Conservation (phyloP, 2,329 filamentous ascomycete species). For the Colletotrichum somersetense region DNA sequence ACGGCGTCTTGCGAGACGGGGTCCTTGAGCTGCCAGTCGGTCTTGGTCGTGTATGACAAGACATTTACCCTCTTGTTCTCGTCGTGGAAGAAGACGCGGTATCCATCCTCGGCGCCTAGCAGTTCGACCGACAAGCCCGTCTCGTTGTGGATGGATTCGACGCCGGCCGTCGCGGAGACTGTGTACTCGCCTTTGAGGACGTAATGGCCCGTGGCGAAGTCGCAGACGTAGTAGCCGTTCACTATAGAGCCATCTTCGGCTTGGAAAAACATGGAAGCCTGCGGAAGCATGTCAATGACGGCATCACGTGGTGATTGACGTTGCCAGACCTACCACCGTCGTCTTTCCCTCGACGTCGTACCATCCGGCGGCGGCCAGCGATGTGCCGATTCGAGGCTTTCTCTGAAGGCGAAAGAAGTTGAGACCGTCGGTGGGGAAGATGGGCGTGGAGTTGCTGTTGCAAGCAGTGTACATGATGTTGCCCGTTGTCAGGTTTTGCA, state of each 20-base stretch:
- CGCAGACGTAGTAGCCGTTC: conserved; percentile 49
- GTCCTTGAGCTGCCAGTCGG: conserved; percentile 49
- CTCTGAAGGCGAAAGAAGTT: conserved; percentile 47
- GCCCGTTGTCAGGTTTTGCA: conserved; percentile 53
- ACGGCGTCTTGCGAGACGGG: conserved; percentile 50
- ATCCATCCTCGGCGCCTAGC: conserved; percentile 50
- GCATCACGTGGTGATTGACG: background rate
- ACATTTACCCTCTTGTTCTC: conserved; percentile 48
- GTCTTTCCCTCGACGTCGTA: conserved; percentile 45
- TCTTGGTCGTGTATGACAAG: conserved; percentile 48
- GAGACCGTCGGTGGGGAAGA: conserved; percentile 52
- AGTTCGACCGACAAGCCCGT: conserved; percentile 51
- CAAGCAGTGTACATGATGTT: conserved; percentile 53
- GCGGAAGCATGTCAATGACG: conserved; percentile 6
- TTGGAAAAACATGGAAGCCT: conserved; percentile 40
- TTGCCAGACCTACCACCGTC: conserved; percentile 49
- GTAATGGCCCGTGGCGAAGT: conserved; percentile 52
- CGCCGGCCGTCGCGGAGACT: conserved; percentile 46
- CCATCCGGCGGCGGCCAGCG: conserved; percentile 53
- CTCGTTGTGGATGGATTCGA: conserved; percentile 46
- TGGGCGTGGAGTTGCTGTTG: conserved; percentile 48
- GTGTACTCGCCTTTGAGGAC: conserved; percentile 47
- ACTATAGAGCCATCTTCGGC: conserved; percentile 29
- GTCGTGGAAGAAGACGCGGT: conserved; percentile 56
- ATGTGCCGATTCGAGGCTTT: conserved; percentile 50